phyloP scores from a whole-genome alignment of 192 early-diverging fungal species.

The Linnemannia hyalina region DNA sequence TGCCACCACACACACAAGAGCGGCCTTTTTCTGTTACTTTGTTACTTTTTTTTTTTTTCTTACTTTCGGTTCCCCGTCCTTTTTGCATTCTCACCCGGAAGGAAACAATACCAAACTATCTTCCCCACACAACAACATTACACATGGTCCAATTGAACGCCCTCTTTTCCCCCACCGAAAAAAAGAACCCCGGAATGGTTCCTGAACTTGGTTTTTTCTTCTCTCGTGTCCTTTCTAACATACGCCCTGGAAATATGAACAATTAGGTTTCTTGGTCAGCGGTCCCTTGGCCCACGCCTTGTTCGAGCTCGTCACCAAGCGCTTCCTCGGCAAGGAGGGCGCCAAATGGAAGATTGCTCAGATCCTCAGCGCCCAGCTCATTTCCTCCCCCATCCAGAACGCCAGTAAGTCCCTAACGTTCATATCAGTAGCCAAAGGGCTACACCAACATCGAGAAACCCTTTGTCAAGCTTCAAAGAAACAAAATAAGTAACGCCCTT shows the following conservation, averaged over 20 bases:
- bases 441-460: too few relatives aligned
- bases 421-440: too few relatives aligned
- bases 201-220: background rate
- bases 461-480: too few relatives aligned
- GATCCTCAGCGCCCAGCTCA: slow-evolving; percentile 79
- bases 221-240: background rate
- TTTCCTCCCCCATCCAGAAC: slow-evolving; percentile 90
- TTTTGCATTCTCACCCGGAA: background rate
- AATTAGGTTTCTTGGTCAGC: slow-evolving; percentile 76
- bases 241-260: too few relatives aligned
- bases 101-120: background rate
- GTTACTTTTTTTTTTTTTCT: background rate
- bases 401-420: slow-evolving; percentile 63
- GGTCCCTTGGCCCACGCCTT: slow-evolving; percentile 88
- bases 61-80: background rate
- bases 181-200: background rate
- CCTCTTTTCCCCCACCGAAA: background rate
- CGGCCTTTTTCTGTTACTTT: background rate
- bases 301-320: slow-evolving; percentile 81
- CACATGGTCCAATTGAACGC: background rate
- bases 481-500: background rate
- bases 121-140: background rate
- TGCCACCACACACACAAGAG: background rate
- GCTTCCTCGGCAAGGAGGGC: slow-evolving; percentile 78
- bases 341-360: slow-evolving; percentile 76